phyloP scores from a whole-genome alignment of 73 alveolate genomes.

The Diophrys appendiculata region DNA sequence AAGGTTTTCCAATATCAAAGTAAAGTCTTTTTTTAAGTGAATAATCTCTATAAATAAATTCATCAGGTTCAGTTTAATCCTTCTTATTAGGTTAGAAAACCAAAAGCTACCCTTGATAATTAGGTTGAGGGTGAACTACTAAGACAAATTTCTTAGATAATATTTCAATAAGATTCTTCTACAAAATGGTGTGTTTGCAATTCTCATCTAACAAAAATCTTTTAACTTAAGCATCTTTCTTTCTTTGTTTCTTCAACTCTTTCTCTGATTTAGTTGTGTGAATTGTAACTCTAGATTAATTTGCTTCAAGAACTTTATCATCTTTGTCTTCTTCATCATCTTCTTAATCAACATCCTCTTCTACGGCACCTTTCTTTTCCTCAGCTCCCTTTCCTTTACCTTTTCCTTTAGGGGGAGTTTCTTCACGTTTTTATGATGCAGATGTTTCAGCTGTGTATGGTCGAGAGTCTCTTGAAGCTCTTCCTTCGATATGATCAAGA shows the following conservation, averaged over 20 bases:
- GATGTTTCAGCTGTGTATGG: conserved; percentile 10
- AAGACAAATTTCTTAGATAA: conserved; percentile 25
- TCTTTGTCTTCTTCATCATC: conserved; percentile 24
- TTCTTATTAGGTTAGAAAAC: conserved; percentile 26
- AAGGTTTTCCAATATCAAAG: neutral
- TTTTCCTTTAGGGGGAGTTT: neutral
- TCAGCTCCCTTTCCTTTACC: conserved; percentile 26
- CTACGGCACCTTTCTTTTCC: conserved; percentile 15
- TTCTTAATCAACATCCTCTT: conserved; percentile 28
- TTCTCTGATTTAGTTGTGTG: neutral
- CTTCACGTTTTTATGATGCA: neutral
- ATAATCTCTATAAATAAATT: conserved; percentile 45
- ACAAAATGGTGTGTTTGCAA: conserved; percentile 27
- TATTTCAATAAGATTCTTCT: conserved; percentile 24
- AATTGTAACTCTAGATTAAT: conserved; percentile 8
- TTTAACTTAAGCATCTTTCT: conserved; percentile 16
- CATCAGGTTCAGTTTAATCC: conserved; percentile 28
- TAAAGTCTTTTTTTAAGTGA: conserved; percentile 34
- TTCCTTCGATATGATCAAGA: conserved; percentile 52
- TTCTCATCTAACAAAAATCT: conserved; percentile 17
- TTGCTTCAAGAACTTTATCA: conserved; percentile 27
- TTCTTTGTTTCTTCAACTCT: neutral
- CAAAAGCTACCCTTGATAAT: conserved; percentile 40
- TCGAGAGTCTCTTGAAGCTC: conserved; percentile 12
- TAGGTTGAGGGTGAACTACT: conserved; percentile 52